Evolutionary conservation across 495 filamentous ascomycete species (phyloP).

Genomic region (Neurospora terricola): DNA sequence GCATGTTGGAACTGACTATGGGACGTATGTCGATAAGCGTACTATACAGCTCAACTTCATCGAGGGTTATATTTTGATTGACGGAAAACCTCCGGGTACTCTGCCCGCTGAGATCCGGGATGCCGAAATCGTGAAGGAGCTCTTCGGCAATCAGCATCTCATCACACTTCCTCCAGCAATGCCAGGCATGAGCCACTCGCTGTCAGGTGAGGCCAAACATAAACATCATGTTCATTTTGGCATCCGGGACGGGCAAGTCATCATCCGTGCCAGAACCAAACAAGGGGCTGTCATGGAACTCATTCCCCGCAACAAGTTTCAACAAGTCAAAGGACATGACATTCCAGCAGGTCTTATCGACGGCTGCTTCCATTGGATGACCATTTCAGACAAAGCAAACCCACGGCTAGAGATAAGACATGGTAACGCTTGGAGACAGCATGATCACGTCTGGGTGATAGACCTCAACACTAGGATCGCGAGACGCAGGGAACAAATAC

Average conservation of each 20-base stretch:
- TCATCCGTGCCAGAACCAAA: neutral
- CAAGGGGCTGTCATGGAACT: neutral
- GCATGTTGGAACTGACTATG: no score
- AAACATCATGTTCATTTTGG: neutral
- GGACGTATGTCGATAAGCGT: no score
- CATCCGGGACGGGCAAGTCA: neutral
- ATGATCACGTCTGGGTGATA: neutral
- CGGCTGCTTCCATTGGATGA: slow-evolving; percentile 2
- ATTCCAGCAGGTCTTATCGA: neutral
- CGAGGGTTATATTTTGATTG: neutral
- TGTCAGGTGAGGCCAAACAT: neutral
- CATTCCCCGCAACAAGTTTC: neutral
- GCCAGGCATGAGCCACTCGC: neutral
- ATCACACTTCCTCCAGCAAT: neutral
- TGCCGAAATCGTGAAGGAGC: neutral
- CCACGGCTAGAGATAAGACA: neutral
- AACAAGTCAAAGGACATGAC: neutral
- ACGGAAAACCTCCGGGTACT: neutral
- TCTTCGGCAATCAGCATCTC: neutral
- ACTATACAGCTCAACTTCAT: neutral
- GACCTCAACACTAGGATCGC: neutral
- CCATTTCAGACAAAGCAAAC: neutral
- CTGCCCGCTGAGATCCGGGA: neutral
- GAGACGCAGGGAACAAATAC: neutral
- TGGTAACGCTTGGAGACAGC: neutral